Percentiles rank a stretch among this genome's conserved stretches.
Conservation (phyloP, 2,329 filamentous ascomycete species). For the Aureobasidium sp. region DNA sequence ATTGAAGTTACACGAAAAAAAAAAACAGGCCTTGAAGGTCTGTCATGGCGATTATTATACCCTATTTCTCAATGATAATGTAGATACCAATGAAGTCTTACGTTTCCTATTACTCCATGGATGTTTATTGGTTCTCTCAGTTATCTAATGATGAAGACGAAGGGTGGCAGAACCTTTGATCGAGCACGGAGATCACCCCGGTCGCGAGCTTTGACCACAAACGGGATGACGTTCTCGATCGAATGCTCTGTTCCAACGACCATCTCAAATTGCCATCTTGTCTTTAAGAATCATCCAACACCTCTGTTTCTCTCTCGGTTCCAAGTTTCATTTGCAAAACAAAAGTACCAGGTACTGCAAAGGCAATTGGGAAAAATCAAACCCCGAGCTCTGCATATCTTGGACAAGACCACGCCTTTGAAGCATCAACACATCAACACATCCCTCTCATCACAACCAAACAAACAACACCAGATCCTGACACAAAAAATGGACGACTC, state of each 20-base stretch:
- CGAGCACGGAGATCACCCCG: not conserved
- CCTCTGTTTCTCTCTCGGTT: not conserved
- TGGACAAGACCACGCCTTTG: too few species aligned
- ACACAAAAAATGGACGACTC: not conserved
- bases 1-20: not conserved
- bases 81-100: not conserved
- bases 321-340: not conserved
- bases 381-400: too few species aligned
- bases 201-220: not conserved
- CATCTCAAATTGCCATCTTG: not conserved
- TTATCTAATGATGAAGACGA: not conserved
- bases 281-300: not conserved
- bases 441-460: not conserved
- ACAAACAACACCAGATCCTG: not conserved
- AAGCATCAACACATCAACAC: too few species aligned
- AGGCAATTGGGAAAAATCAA: too few species aligned
- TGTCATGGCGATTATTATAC: not conserved
- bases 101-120: not conserved
- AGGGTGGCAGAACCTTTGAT: not conserved
- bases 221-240: not conserved
- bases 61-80: not conserved
- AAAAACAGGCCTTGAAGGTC: not conserved
- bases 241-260: not conserved
- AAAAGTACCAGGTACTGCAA: too few species aligned
- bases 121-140: too few species aligned